Conservation (phyloP, 371 early-diverging fungal species). For the Mucor indicus region DNA sequence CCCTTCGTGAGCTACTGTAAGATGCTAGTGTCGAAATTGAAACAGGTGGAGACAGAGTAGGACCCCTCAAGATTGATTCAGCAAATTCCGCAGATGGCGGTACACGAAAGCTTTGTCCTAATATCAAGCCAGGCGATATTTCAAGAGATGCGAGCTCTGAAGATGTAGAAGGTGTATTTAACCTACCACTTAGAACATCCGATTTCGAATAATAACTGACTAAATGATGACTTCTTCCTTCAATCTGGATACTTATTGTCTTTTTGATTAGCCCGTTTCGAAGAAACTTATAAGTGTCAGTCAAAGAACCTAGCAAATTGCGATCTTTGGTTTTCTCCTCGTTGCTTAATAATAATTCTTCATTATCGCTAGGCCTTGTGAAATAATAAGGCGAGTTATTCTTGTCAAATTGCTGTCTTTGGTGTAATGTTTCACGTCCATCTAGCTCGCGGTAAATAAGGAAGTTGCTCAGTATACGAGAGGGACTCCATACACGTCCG, state of each 20-base stretch:
- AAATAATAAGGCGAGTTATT: too few species aligned
- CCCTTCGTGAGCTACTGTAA: too few species aligned
- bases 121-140: slow-evolving; percentile 50
- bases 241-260: slow-evolving; percentile 75
- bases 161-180: slow-evolving; percentile 51
- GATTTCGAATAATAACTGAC: slow-evolving; percentile 83
- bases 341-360: too few species aligned
- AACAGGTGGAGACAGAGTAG: too few species aligned
- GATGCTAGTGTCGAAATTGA: too few species aligned
- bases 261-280: slow-evolving; percentile 82
- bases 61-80: too few species aligned
- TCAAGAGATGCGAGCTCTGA: slow-evolving; percentile 45
- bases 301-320: slow-evolving; percentile 59
- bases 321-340: too few species aligned
- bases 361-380: too few species aligned
- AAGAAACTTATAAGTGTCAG: slow-evolving; percentile 65
- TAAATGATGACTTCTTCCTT: slow-evolving; percentile 75
- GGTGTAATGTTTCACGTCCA: slow-evolving; percentile 43
- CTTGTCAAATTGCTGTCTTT: too few species aligned
- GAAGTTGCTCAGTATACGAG: slow-evolving; percentile 77
- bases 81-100: slow-evolving; percentile 42
- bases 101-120: slow-evolving; percentile 56
- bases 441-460: slow-evolving; percentile 76
- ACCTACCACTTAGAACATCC: slow-evolving; percentile 61
- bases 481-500: slow-evolving; percentile 83